These are phyloP conservation scores for Tolypocladium endophyticum DNA, from an alignment of 2,329 filamentous ascomycete genomes.

Conservation along the genomic window DNA sequence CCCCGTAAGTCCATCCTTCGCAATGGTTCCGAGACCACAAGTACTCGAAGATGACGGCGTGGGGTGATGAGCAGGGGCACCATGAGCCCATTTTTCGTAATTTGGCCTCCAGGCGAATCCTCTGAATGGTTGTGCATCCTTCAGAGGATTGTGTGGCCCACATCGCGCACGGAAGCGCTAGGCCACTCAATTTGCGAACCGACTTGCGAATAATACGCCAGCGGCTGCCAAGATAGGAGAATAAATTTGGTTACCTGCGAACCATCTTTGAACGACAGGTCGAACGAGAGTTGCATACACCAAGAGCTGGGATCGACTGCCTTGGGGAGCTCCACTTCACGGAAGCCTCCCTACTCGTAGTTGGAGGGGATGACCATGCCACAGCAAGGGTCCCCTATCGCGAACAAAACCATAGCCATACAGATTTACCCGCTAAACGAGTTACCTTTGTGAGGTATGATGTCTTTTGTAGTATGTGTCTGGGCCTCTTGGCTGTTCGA, in stretches of 20 bases:
- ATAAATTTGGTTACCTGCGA: no score
- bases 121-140: neutral
- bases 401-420: neutral
- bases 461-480: neutral
- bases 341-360: neutral
- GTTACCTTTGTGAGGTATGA: neutral
- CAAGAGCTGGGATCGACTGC: neutral
- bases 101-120: neutral
- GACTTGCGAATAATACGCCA: neutral
- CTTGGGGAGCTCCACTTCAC: neutral
- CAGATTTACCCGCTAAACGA: neutral
- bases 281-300: neutral
- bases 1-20: neutral
- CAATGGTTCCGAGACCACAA: neutral
- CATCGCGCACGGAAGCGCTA: neutral
- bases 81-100: neutral
- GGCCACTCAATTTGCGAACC: neutral
- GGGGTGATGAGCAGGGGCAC: neutral
- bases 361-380: neutral
- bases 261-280: neutral
- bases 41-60: neutral
- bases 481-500: neutral
- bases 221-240: neutral
- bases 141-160: neutral
- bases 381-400: neutral